These are phyloP conservation scores for Ganoderma lucidum DNA, from an alignment of 1,284 basidiomycete genomes.

Conservation along the genomic window DNA sequence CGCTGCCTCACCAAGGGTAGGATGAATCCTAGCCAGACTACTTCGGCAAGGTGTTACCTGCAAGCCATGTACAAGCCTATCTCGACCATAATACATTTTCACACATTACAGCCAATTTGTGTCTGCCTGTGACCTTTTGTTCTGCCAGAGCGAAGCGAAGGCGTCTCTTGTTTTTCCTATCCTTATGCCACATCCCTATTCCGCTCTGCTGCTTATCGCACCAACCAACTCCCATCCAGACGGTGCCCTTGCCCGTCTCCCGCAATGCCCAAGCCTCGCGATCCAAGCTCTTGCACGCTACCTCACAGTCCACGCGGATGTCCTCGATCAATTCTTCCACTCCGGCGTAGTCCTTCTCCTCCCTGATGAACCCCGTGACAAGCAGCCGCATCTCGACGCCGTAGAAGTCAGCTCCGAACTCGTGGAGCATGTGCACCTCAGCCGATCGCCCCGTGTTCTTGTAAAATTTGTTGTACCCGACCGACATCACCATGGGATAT, in stretches of 20 bases:
- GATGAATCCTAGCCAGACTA: too few species aligned
- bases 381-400: slow-evolving; percentile 16
- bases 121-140: too few species aligned
- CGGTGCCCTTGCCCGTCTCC: slow-evolving; percentile 16
- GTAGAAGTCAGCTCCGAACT: slow-evolving; percentile 12
- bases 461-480: neutral
- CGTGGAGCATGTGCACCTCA: neutral
- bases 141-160: too few species aligned
- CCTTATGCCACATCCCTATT: too few species aligned
- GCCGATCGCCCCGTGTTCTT: neutral
- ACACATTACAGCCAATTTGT: too few species aligned
- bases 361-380: slow-evolving; percentile 12
- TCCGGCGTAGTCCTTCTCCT: neutral
- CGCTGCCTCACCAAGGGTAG: too few species aligned
- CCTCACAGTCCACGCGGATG: slow-evolving; percentile 12
- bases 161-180: too few species aligned
- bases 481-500: slow-evolving; percentile 4
- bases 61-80: too few species aligned
- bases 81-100: too few species aligned
- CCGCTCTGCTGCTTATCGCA: neutral
- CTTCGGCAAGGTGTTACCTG: too few species aligned
- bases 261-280: slow-evolving; percentile 19
- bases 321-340: slow-evolving; percentile 2
- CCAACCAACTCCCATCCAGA: slow-evolving; percentile 34
- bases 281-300: slow-evolving; percentile 12